Evolutionary conservation across 257 asterid species (phyloP).

Genomic region (Fraxinus excelsior): DNA sequence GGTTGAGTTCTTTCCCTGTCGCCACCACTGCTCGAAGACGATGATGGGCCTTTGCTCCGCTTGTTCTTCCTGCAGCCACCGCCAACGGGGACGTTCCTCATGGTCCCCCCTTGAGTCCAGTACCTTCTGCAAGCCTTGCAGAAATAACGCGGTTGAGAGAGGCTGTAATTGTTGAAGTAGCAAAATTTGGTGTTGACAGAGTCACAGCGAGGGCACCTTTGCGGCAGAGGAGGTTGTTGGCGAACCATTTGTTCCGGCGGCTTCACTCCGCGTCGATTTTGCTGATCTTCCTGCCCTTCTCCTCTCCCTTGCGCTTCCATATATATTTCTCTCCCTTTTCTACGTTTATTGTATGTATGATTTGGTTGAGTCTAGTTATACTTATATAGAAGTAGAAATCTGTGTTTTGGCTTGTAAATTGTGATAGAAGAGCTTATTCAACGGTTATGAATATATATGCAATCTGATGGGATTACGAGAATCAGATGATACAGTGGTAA

Average conservation of each 20-base stretch:
- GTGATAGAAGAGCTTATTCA: background rate
- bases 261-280: background rate
- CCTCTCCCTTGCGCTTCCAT: slow-evolving; percentile 27
- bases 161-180: slow-evolving; percentile 34
- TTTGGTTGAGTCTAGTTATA: background rate
- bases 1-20: slow-evolving; percentile 21
- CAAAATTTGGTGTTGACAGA: slow-evolving; percentile 36
- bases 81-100: slow-evolving; percentile 40
- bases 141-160: slow-evolving; percentile 35
- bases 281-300: slow-evolving; percentile 13
- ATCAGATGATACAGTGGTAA: background rate
- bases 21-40: slow-evolving; percentile 20
- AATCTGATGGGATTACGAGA: background rate
- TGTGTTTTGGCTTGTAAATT: background rate
- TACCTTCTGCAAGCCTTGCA: slow-evolving; percentile 40
- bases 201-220: slow-evolving; percentile 36
- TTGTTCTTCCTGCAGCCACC: slow-evolving; percentile 35
- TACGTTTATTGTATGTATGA: background rate
- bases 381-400: background rate
- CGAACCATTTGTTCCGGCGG: slow-evolving; percentile 12
- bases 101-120: slow-evolving; percentile 46
- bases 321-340: background rate
- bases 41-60: background rate
- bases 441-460: background rate
- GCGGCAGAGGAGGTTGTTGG: slow-evolving; percentile 14